Percentiles rank a stretch among this genome's conserved stretches.
These are phyloP conservation scores for Aspergillus nidulans DNA, from an alignment of 495 filamentous ascomycete genomes.

Conservation along the genomic window DNA sequence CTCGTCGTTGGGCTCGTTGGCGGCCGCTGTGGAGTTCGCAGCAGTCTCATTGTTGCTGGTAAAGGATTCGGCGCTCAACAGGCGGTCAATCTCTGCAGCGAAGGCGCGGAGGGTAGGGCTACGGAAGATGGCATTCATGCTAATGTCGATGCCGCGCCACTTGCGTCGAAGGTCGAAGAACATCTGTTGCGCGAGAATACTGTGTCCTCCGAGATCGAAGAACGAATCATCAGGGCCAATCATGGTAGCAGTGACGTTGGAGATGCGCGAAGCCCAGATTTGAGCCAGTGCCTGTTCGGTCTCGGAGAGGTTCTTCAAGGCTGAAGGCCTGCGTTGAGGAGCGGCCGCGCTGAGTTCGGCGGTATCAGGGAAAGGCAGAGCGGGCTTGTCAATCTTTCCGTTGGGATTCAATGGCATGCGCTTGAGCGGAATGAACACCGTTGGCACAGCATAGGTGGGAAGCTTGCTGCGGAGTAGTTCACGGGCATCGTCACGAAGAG, in stretches of 20 bases:
- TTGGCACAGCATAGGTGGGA: conserved; percentile 77
- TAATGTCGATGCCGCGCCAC: conserved; percentile 61
- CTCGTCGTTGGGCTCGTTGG: conserved; percentile 45
- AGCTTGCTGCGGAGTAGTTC: conserved; percentile 71
- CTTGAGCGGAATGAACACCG: conserved; percentile 71
- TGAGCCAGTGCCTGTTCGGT: conserved; percentile 65
- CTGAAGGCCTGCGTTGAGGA: conserved; percentile 33
- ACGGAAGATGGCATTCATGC: conserved; percentile 72
- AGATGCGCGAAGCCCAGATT: conserved; percentile 59
- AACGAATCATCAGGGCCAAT: conserved; percentile 67
- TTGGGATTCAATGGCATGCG: conserved; percentile 90
- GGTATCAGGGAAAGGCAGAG: conserved; percentile 84
- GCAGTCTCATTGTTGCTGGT: conserved; percentile 25
- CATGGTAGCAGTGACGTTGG: conserved; percentile 50
- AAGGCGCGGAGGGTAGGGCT: conserved; percentile 71
- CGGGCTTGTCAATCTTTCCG: conserved; percentile 88
- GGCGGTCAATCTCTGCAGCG: conserved; percentile 67
- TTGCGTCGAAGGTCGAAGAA: conserved; percentile 64
- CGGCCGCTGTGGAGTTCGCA: conserved; percentile 18
- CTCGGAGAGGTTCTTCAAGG: conserved; percentile 44
- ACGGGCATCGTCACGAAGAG: conserved; percentile 68
- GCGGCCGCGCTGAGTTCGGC: conserved; percentile 48
- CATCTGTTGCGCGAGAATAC: conserved; percentile 82
- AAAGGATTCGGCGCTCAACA: conserved; percentile 39
- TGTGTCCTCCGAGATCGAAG: conserved; percentile 87